Evolutionary conservation across 1,284 basidiomycete genomes (phyloP).

Genomic region (Cutaneotrichosporon daszewskae): DNA sequence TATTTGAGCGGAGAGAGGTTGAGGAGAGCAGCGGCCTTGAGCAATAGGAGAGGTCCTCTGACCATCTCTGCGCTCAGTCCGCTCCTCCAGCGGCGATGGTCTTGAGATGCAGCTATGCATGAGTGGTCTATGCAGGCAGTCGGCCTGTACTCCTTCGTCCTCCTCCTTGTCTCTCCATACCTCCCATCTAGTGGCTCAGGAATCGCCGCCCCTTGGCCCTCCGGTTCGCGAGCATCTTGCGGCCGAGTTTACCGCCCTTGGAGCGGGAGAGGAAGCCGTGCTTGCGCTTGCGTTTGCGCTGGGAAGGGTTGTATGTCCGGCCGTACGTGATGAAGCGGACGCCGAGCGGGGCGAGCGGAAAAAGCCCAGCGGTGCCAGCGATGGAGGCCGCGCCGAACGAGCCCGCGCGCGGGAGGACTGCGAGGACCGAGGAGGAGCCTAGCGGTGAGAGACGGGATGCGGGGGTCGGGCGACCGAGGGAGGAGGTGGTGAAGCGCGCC

Average conservation of each 20-base stretch:
- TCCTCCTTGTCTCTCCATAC: neutral
- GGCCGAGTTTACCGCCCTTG: constrained; percentile 18
- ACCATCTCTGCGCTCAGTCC: no score
- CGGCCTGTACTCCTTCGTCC: neutral
- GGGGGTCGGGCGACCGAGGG: constrained; percentile 11
- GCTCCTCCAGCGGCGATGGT: no score
- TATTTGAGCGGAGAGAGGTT: neutral
- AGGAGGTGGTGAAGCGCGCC: constrained; percentile 3
- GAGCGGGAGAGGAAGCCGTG: constrained; percentile 76
- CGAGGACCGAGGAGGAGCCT: no score
- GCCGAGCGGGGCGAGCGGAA: constrained; percentile 2
- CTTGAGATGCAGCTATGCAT: neutral
- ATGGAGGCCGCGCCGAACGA: no score
- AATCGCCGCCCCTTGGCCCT: constrained; percentile 58
- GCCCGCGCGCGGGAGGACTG: no score
- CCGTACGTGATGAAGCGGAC: constrained; percentile 50
- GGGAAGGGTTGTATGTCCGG: constrained; percentile 79
- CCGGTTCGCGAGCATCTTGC: constrained; percentile 56
- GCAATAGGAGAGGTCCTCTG: no score
- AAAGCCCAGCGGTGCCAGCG: no score
- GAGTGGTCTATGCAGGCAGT: constrained; percentile 5
- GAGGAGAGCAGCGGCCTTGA: no score
- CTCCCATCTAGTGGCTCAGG: constrained; percentile 52
- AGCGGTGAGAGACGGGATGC: constrained; percentile 1
- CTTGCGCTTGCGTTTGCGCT: constrained; percentile 78